Conservation (phyloP, 2,329 filamentous ascomycete genomes). For the Ascomycota sp. region DNA sequence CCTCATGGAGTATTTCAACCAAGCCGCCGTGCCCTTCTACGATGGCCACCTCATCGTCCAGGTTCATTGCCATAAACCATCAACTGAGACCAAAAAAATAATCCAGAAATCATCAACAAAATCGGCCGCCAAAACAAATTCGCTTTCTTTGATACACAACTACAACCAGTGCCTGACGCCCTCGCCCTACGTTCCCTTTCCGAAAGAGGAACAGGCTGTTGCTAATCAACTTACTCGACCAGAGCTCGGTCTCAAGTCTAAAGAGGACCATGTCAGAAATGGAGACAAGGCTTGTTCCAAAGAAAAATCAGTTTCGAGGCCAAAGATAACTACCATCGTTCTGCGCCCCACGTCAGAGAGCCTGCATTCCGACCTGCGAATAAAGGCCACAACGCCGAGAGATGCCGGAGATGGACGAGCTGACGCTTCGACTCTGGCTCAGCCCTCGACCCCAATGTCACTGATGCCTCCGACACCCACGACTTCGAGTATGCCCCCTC, state of each 20-base stretch:
- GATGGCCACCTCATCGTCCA: conserved; percentile 89
- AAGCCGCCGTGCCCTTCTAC: conserved; percentile 58
- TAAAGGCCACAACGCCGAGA: conserved; percentile 52
- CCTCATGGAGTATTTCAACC: conserved; percentile 55
- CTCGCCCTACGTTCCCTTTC: conserved; percentile 63
- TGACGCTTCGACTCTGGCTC: conserved; percentile 24
- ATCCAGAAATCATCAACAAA: conserved; percentile 17
- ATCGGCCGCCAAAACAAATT: conserved; percentile 35
- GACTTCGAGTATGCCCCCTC: conserved; percentile 31
- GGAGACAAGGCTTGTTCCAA: conserved; percentile 29
- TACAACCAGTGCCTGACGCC: conserved; percentile 78
- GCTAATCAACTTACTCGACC: conserved; percentile 11
- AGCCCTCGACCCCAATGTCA: conserved; percentile 42
- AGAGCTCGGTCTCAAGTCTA: conserved; percentile 13
- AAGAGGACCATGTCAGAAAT: conserved; percentile 17
- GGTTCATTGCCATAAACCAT: conserved; percentile 66
- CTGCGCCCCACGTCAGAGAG: conserved; percentile 65
- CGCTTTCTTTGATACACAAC: conserved; percentile 73
- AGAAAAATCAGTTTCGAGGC: conserved; percentile 21
- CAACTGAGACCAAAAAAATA: conserved; percentile 33
- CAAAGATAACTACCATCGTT: conserved; percentile 53
- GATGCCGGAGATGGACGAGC: conserved; percentile 13
- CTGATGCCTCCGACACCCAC: conserved; percentile 39
- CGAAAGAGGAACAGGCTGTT: conserved; percentile 28
- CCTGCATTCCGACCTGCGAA: conserved; percentile 49